Evolutionary conservation across 1,139 yeast species (phyloP), one percentile per base, ranked within the genome.

Genomic region (Pichia sp.): DNA sequence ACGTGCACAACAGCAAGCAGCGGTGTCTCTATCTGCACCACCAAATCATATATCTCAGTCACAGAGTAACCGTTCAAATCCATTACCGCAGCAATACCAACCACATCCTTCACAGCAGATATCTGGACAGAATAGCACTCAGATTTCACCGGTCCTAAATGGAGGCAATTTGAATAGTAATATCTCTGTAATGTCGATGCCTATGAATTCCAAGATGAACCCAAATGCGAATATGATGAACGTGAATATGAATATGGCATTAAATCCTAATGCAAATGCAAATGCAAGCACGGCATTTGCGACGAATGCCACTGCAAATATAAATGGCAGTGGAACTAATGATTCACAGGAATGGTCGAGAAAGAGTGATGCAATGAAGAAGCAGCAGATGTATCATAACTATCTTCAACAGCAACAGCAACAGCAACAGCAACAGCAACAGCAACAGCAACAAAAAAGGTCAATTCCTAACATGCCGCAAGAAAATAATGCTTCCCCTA

Each of bases 321-420:
- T 27, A 9, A 6, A 10, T 23, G 29, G 29, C 29, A 40, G 3
- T 29, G 31, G 29, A 16, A 33, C n/a, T 4, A 32, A 38, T 31
- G 35, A 31, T 7, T 31, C 33, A 31, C 33, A 31, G 10, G 33
- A 31, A 8, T 31, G 33, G 33, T 7, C 41, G 27, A 34, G 26
- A 26, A 41, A 39, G 28, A 33, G 32, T 9, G 44, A 44, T 9
- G 42, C 34, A 7, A 40, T 45, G 9, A 43, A 41, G 36, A 39
- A 43, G 29, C 50, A 48, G 26, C 51, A 46, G 28, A 9, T 39
- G 9, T 37, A 44, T 6, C 42, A 45, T 28, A 33, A 36, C 9
- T 34, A 31, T 29, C 32, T 37, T 6, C 46, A 40, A 29, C 45
- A 40, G 29, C 49, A 42, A 37, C 46, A 40, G 33, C 44, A 33